These are phyloP conservation scores for Chaetomium sp. DNA, from an alignment of 2,329 filamentous ascomycete species.

Conservation along the genomic window DNA sequence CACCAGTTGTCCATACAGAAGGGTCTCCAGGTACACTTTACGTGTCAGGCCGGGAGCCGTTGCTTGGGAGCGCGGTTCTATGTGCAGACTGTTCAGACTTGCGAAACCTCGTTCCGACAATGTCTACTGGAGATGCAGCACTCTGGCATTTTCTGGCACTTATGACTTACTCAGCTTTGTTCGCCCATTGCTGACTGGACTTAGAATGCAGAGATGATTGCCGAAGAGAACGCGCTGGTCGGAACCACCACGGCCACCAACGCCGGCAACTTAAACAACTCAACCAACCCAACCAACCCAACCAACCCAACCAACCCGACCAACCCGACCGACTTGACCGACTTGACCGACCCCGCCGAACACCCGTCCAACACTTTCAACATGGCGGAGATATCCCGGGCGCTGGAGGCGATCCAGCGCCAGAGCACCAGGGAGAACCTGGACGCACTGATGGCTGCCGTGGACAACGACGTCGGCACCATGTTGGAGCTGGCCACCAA, in stretches of 20 bases:
- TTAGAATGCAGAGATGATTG: not conserved
- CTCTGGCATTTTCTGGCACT: not conserved
- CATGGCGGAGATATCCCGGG: not conserved
- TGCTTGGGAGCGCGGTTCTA: conserved; percentile 1
- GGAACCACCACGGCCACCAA: not conserved
- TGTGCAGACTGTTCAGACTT: conserved; percentile 1
- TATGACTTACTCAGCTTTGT: conserved; percentile 17
- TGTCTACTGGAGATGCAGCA: conserved; percentile 8
- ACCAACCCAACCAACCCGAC: too few relatives aligned
- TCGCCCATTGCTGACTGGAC: conserved; percentile 15
- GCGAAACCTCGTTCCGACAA: not conserved
- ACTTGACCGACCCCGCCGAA: too few relatives aligned
- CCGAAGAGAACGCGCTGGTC: not conserved
- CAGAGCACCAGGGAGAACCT: not conserved
- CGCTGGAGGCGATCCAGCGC: not conserved
- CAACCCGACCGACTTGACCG: too few relatives aligned
- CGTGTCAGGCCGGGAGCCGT: conserved; percentile 1
- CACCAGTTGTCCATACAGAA: not conserved
- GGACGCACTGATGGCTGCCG: not conserved
- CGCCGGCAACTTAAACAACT: too few relatives aligned
- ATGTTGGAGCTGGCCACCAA: not conserved
- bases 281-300: too few relatives aligned
- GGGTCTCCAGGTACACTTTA: conserved; percentile 8
- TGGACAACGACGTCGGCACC: not conserved
- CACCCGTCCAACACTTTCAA: too few relatives aligned